phyloP scores from a whole-genome alignment of 1,284 basidiomycete genomes.

The Tylopilus sp. region DNA sequence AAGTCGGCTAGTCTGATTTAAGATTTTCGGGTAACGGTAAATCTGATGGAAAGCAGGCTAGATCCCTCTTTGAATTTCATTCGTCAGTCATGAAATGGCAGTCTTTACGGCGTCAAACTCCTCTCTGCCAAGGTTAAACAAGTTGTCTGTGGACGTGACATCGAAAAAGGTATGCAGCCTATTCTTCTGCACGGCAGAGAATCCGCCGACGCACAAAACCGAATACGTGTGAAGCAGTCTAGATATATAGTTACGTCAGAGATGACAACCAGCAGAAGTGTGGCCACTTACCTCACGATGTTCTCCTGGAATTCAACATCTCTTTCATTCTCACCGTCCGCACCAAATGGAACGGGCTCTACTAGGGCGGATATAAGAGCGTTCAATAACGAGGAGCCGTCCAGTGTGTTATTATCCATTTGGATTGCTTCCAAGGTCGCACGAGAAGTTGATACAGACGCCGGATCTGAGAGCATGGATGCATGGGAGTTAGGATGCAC shows the following conservation, averaged over 20 bases:
- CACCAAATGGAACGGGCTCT: constrained; percentile 56
- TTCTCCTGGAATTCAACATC: constrained; percentile 85
- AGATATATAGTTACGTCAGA: not conserved
- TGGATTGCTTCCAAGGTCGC: constrained; percentile 48
- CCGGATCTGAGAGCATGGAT: constrained; percentile 49
- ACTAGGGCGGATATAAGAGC: constrained; percentile 43
- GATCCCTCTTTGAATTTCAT: constrained; percentile 14
- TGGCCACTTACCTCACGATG: constrained; percentile 53
- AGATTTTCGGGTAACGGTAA: constrained; percentile 14
- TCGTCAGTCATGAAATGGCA: constrained; percentile 23
- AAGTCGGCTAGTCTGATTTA: constrained; percentile 26
- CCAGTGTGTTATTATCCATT: constrained; percentile 24
- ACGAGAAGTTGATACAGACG: constrained; percentile 46
- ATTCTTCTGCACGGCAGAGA: constrained; percentile 43
- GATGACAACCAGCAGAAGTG: constrained; percentile 4
- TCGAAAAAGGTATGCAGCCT: constrained; percentile 36
- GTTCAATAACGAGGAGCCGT: constrained; percentile 35
- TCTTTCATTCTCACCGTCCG: constrained; percentile 61
- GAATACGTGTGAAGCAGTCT: constrained; percentile 58
- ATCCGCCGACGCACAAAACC: constrained; percentile 39
- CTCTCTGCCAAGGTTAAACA: constrained; percentile 26
- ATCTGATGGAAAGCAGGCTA: constrained; percentile 13
- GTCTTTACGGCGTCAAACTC: constrained; percentile 28
- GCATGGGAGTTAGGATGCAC: constrained; percentile 67
- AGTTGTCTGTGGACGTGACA: constrained; percentile 12